Evolutionary conservation across 2,329 filamentous ascomycete species (phyloP), one percentile per base, ranked within the genome.

Genomic region (Teratosphaeria destructans): DNA sequence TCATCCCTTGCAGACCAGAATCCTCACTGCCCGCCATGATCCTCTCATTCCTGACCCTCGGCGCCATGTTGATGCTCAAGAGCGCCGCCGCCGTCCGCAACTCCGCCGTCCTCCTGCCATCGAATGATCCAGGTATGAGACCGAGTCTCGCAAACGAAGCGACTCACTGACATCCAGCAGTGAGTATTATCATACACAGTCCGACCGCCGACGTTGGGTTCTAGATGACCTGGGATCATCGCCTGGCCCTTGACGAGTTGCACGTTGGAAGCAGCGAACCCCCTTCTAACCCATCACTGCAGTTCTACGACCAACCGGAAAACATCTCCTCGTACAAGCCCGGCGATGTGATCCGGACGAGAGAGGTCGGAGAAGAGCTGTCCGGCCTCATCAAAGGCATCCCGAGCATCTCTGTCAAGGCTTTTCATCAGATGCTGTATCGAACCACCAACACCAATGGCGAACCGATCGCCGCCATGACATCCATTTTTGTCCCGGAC

Each of bases 341-440:
- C 3, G 55, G 55, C 37, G 26, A 39, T 5, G 37, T 47, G 2
- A 39, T 56, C 3, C 32, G 39, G 7, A 29, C 16, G 27, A 32
- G 55, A n/a, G 5, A 29, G 26, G 39, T 56, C 23, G 39, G 32
- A 6, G 16, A 6, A 10, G 16, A 39, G 8, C 26, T 56, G 23
- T 29, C 39, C n/a, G 55, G 55, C 32, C 1, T 49, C 43, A n/a
- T 23, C 16, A 23, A 49, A 8, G 43, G 43, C 43, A 8, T 49
- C 16, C n/a, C 43, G 1, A 56, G 26, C 11, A 27, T 56, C 27
- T 27, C 32, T 2, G 23, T 61, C 26, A 52, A 64, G 39, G 54
- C n/a, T 23, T 59, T 59, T 2, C 63, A 63, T 35, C 58, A 65
- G 27, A 47, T 61, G 26, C 56, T 66, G 4, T 64, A 62, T 55